Base-by-base conservation (phyloP, 163 green algal species). In the Prototheca wickerhamii region DNA sequence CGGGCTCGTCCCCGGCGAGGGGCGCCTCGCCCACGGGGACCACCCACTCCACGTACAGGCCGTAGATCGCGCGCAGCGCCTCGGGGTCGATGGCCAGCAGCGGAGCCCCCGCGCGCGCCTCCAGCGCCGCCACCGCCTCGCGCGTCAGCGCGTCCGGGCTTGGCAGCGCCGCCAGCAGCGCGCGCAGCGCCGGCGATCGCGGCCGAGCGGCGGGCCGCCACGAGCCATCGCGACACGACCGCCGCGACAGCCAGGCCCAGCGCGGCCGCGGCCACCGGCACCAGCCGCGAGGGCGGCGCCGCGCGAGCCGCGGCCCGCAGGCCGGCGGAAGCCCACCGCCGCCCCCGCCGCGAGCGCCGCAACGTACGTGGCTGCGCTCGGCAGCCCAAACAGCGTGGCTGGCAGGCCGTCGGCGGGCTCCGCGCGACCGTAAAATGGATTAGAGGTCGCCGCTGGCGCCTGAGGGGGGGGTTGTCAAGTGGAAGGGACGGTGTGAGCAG, bases 141-240 rank as follows among this genome's bases (percentile, higher is more conserved):
- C 50, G 37, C 5, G 60, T 79, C 6, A 93, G 72, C 42, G 69
- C 62, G 26, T 66, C 71, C 3, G 82, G 77, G 42, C 91, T 78
- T 17, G 66, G 61, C 56, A 85, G 64, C 2, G 72, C 67, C 33
- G 86, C 86, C 23, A 95, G 74, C 32, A 72, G 57, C 66, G 94
- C 93, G 72, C 89, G 79, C 58, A 95, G 75, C 46, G 85, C 86
- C 18, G 92, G n/a, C 79, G 6, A 82, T 76, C 6, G 86, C 84
- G 12, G 80, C 82, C n/a, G 68, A 70, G 56, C 83, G 70, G 28
- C 86, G 82, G 71, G 82, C 84, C 57, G 84, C 75, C 44, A 63
- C 34, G 6, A 82, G 61, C 34, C 69, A 46, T 21, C 29, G 55
- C 10, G 67, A 63, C 21, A 61, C 49, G n/a, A 67, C 33, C 29